A percentile compares a stretch with the other conserved stretches of the same genome.
Evolutionary conservation across 148 eudicot species (phyloP).

Genomic region (Gaultheria prostrata): DNA sequence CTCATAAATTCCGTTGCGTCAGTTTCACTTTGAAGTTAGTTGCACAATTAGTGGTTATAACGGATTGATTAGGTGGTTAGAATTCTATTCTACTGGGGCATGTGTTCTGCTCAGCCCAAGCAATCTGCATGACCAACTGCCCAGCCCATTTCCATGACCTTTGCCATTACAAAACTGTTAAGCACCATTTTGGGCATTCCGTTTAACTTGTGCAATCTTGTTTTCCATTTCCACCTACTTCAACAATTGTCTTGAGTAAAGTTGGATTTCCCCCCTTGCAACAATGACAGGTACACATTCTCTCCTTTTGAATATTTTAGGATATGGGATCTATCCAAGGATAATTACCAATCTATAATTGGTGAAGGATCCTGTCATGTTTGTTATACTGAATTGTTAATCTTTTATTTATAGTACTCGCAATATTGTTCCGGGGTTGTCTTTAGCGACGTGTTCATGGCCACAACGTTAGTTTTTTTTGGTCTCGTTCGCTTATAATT

Average conservation of each 20-base stretch:
- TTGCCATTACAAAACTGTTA: not conserved
- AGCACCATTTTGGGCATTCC: not conserved
- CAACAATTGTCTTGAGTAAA: not conserved
- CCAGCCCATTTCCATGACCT: conserved; percentile 1
- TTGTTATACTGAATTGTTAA: not conserved
- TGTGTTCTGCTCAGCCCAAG: not conserved
- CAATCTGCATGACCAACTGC: conserved; percentile 3
- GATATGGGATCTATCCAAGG: not conserved
- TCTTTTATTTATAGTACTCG: not conserved
- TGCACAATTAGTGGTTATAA: not conserved
- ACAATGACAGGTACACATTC: not conserved
- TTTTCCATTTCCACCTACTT: not conserved
- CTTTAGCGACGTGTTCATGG: not conserved
- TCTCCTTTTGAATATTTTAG: not conserved
- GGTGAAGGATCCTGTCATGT: not conserved
- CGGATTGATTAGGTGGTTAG: not conserved
- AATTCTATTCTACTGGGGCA: not conserved
- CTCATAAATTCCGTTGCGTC: too few relatives aligned
- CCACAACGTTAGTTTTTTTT: not conserved
- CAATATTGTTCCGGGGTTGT: not conserved
- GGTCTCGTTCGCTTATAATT: not conserved
- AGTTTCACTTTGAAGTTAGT: too few relatives aligned
- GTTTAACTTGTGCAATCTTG: not conserved
- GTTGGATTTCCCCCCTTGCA: not conserved
- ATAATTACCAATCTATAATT: not conserved